Base-by-base conservation (phyloP, 2,329 filamentous ascomycete genomes). In the Onygenales sp. region DNA sequence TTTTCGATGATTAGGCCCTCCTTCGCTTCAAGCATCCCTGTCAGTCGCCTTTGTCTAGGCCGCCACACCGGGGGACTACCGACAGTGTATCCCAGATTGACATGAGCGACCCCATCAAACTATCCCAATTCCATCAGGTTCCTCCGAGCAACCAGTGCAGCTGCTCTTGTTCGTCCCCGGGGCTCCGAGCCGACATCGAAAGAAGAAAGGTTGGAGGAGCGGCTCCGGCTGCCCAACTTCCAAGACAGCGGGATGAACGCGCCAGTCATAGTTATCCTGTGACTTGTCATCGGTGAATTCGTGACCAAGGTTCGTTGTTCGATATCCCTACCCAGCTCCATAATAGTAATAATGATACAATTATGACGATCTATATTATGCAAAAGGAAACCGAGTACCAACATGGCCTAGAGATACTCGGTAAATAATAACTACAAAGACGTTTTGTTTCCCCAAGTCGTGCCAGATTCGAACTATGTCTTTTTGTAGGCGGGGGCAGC, bases 81-180 rank as follows among this genome's bases (percentile, higher is more conserved):
- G 14, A 31, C 31, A 33, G 9, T 14, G 10, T n/a, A 36, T 13
- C 21, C 46, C 34, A 40, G 45, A 48, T 36, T 48, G 45, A 36
- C 45, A 48, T 36, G 13, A 36, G 32, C 13, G 45, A 48, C 45
- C 33, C 40, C 46, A 48, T 39, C 34, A 39, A 48, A 34, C 46
- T 39, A 48, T 37, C 46, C 46, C 46, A 8, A 48, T 48, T 48
- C 31, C 39, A 49, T 49, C 34, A 49, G 46, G 34, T 14, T 49
- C 46, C 17, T 31, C 46, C 34, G 46, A 49, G 46, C 46, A 17
- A 17, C 46, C 27, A 49, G 34, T 32, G 36, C 36, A 39, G 9
- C 13, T 39, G 33, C 17, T 39, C 11, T 40, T 17, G 34, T 49
- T 42, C 36, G 21, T 27, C 17, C 17, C 17, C 17, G 17, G 17